Conservation (phyloP, 2,329 filamentous ascomycete species). For the Torrubiellomyces zombiae region DNA sequence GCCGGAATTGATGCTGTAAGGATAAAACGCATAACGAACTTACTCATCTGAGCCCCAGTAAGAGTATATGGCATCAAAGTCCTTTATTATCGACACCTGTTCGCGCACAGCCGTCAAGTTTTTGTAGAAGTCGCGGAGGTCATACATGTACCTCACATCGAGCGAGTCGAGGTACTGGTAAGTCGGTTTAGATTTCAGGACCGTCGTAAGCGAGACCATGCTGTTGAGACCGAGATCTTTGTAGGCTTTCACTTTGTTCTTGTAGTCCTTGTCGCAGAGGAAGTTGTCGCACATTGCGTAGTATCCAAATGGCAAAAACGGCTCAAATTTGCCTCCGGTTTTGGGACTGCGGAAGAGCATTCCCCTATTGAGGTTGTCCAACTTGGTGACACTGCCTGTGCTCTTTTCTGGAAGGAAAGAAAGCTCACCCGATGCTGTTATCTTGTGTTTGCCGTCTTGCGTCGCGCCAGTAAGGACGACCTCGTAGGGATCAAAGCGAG, state of each 20-base stretch:
- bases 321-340: constrained; percentile 18
- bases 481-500: constrained; percentile 20
- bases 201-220: constrained; percentile 25
- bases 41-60: constrained; percentile 31
- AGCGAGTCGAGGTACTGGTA: constrained; percentile 22
- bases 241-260: constrained; percentile 16
- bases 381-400: constrained; percentile 24
- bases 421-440: constrained; percentile 19
- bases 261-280: constrained; percentile 20
- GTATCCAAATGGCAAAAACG: constrained; percentile 27
- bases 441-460: constrained; percentile 13
- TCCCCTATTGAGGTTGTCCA: constrained; percentile 28
- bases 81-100: constrained; percentile 22
- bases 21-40: constrained; percentile 5
- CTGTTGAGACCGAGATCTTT: constrained; percentile 23
- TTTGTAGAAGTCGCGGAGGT: constrained; percentile 25
- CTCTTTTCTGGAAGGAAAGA: constrained; percentile 26
- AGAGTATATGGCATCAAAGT: constrained; percentile 22
- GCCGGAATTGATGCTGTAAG: not conserved
- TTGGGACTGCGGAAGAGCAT: constrained; percentile 20
- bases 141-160: constrained; percentile 26
- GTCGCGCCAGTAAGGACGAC: constrained; percentile 20
- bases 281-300: constrained; percentile 27
- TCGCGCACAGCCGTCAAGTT: constrained; percentile 22
- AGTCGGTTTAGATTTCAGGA: constrained; percentile 17